Base-by-base conservation (phyloP, 2,329 filamentous ascomycete genomes). In the Epichloe baconii region DNA sequence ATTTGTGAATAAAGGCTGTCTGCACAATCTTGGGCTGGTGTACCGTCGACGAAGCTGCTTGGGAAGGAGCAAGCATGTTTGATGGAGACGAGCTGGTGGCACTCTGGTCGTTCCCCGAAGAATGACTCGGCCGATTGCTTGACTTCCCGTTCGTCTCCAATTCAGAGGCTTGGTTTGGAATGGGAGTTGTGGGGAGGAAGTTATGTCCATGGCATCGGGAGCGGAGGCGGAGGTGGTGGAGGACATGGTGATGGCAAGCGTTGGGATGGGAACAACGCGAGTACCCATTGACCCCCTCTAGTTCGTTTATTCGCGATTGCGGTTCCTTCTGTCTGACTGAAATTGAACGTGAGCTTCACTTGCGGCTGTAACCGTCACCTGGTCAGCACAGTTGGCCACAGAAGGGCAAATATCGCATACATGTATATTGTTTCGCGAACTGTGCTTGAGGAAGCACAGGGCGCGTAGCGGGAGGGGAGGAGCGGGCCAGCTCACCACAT, bases 21-120 rank as follows among this genome's bases (percentile, higher is more conserved):
- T 98, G 93, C 15, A 97, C 89, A 44, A 96, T 91, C 71, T 98
- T 98, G 53, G 93, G 90, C 65, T 95, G 90, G 64, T 95, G 88
- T 49, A 90, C 84, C 46, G 85, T 85, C 5, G 85, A 83, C 82
- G n/a, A 74, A 69, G 3, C 73, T 68, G 19, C 70, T 2, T 74
- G 69, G 6, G 68, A 66, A 15, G 75, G 75, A 21, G 75, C 74
- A 36, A 75, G 68, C 75, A 78, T 78, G 42, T 66, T 68, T 48
- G 63, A 52, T 17, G 52, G 38, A 38, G 48, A 66, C 48, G 66
- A 67, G 50, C 59, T 63, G 36, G 51, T 52, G 14, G 45, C 47
- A 43, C 38, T 56, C 40, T 67, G 64, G n/a, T 77, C 72, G 52
- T 65, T 66, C n/a, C 58, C 64, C 6, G 68, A 61, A 23, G 66